Evolutionary conservation across 23 red algal genomes (phyloP).

Genomic region (Chondrus crispus): DNA sequence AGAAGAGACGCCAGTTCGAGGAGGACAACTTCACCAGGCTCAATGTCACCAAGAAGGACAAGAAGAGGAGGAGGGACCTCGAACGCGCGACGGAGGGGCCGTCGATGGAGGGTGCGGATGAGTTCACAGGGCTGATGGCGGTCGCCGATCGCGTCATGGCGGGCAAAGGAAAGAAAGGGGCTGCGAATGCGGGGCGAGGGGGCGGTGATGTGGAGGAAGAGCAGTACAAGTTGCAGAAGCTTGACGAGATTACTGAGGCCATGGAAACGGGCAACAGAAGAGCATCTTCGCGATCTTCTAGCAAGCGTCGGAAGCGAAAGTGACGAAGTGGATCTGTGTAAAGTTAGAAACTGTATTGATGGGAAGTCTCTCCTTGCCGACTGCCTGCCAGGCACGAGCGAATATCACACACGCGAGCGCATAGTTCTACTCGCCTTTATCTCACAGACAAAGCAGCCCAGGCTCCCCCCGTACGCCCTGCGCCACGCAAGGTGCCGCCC

Average conservation of each 20-base stretch:
- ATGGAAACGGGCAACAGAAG: not conserved
- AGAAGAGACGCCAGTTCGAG: constrained; percentile 13
- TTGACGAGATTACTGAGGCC: not conserved
- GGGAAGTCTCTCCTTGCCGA: too few species aligned
- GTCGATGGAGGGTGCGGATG: not conserved
- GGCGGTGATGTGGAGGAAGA: not conserved
- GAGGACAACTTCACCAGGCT: constrained; percentile 49
- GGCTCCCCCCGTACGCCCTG: too few species aligned
- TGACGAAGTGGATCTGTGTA: too few species aligned
- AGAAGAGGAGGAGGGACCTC: constrained; percentile 24
- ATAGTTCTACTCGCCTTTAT: too few species aligned
- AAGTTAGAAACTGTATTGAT: too few species aligned
- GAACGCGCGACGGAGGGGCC: constrained; percentile 22
- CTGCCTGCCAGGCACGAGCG: too few species aligned
- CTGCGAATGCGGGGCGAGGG: not conserved
- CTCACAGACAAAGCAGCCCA: too few species aligned
- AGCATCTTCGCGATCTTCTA: too few species aligned
- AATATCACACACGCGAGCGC: too few species aligned
- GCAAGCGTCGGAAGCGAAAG: too few species aligned
- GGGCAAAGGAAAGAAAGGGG: not conserved
- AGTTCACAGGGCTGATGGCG: constrained; percentile 24
- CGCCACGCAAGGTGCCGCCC: too few species aligned
- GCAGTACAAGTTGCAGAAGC: not conserved
- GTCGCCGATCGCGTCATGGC: constrained; percentile 33
- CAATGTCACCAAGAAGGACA: constrained; percentile 22